Evolutionary conservation across 2,329 filamentous ascomycete species (phyloP), one percentile per base, ranked within the genome.

Genomic region (Pseudovirgaria hyperparasitica): DNA sequence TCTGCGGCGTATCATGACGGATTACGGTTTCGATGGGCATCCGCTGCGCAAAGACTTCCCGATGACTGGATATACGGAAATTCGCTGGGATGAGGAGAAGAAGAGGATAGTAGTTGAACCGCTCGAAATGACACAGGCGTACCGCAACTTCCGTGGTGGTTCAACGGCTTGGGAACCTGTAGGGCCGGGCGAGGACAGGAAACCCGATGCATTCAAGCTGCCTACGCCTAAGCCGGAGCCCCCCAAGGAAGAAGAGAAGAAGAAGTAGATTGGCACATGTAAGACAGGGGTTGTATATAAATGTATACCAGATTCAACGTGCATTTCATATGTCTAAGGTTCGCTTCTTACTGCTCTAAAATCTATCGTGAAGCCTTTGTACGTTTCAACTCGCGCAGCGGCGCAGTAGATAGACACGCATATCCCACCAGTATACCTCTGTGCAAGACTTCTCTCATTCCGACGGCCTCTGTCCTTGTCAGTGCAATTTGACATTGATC

Each of bases 81-180:
- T 98, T 42, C 72, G 90, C 50, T 98, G 92, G 52, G 90, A 98
- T 43, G 90, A 98, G 63, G 92, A 98, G 70, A 98, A 94, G 81
- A 98, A 98, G 75, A 75, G 90, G 36, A 94, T 98, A 52, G 87
- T 98, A 34, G 87, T 92, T 17, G 92, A 98, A 67, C 90, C 92
- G 21, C 67, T 98, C 26, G 90, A 98, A 65, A 71, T 98, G 58
- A 96, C 90, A 9, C 90, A 98, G 61, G 90, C 92, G 6, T 98
- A 92, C 75, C 76, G 90, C 45, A 96, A 98, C 65, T 98, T 98
- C 50, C 86, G 94, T 62, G 85, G 86, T 35, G 84, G 85, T 39
- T 70, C 36, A 25, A 48, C 55, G 25, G 54, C 64, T 21, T 80
- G 75, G 69, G 70, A 80, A 55, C 74, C 74, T 47, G 72, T 80